Evolutionary conservation across 805 yeast genomes (phyloP).

Genomic region (Lipomyces yamadae): DNA sequence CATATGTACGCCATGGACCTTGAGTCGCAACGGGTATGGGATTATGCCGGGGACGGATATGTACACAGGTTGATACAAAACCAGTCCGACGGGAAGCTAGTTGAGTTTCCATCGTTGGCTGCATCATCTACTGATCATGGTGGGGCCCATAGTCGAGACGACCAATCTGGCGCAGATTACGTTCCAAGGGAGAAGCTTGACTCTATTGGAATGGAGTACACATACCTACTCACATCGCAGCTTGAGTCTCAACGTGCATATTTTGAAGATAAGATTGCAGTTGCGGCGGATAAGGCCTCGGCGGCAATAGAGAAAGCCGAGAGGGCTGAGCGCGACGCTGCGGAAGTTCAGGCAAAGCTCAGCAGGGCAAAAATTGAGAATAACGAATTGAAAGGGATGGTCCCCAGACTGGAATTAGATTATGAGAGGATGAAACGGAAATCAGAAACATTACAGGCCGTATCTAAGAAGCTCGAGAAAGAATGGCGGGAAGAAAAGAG

Average conservation of each 20-base stretch:
- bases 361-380: constrained; percentile 18
- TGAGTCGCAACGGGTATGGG: constrained; percentile 87
- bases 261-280: constrained; percentile 62
- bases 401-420: constrained; percentile 27
- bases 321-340: constrained; percentile 32
- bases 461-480: constrained; percentile 44
- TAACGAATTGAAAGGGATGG: constrained; percentile 16
- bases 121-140: neutral
- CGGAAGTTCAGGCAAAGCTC: constrained; percentile 29
- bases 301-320: constrained; percentile 40
- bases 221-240: constrained; percentile 76
- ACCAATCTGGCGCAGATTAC: constrained; percentile 17
- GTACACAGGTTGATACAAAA: constrained; percentile 85
- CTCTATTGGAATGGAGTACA: constrained; percentile 75
- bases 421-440: constrained; percentile 28
- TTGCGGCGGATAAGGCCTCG: constrained; percentile 43
- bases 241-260: constrained; percentile 84
- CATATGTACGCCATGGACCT: constrained; percentile 94
- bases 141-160: constrained; percentile 3
- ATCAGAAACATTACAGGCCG: constrained; percentile 36
- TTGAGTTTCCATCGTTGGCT: constrained; percentile 62
- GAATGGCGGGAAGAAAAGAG: constrained; percentile 55
- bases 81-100: constrained; percentile 86
- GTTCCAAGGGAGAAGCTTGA: constrained; percentile 52
- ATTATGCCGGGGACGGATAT: constrained; percentile 86